Evolutionary conservation across 352 stramenopile genomes (phyloP).

Genomic region (Phytophthora brassicae): DNA sequence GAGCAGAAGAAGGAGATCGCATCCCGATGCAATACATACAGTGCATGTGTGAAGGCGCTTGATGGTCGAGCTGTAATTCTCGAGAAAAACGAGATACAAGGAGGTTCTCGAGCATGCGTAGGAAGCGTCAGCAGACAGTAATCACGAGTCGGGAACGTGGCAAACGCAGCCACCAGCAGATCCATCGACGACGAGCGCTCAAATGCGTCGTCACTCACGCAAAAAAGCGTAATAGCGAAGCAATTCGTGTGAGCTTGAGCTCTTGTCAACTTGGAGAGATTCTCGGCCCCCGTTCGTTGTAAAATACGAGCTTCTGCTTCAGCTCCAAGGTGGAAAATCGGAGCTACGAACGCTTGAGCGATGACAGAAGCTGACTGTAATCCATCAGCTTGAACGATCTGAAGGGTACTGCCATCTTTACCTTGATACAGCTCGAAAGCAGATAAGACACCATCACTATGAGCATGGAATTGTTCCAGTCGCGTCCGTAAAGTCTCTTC

Average conservation of each 20-base stretch:
- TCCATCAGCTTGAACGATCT: slow-evolving; percentile 65
- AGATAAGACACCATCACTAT: slow-evolving; percentile 57
- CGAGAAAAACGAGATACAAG: slow-evolving; percentile 52
- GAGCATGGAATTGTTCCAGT: slow-evolving; percentile 87
- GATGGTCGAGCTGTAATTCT: slow-evolving; percentile 36
- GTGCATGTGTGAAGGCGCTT: slow-evolving; percentile 56
- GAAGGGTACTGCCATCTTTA: slow-evolving; percentile 20
- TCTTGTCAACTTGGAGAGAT: slow-evolving; percentile 30
- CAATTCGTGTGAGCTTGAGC: slow-evolving; percentile 52
- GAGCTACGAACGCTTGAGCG: slow-evolving; percentile 47
- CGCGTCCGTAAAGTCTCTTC: slow-evolving; percentile 90
- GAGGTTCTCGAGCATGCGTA: slow-evolving; percentile 46
- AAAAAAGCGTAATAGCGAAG: slow-evolving; percentile 69
- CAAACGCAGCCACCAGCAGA: slow-evolving; percentile 54
- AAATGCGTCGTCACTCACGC: slow-evolving; percentile 44
- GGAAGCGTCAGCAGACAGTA: slow-evolving; percentile 62
- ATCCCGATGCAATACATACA: slow-evolving; percentile 62
- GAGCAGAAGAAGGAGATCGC: slow-evolving; percentile 59
- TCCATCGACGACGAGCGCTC: slow-evolving; percentile 44
- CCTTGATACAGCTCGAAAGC: slow-evolving; percentile 38
- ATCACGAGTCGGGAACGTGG: slow-evolving; percentile 50
- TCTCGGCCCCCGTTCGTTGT: slow-evolving; percentile 26
- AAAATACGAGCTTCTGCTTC: slow-evolving; percentile 36
- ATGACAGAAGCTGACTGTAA: slow-evolving; percentile 46
- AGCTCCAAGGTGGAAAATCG: slow-evolving; percentile 48